Percentiles rank a stretch among this genome's conserved stretches.
Conservation (phyloP, 1,139 yeast species). For the Taiozyma sp. region DNA sequence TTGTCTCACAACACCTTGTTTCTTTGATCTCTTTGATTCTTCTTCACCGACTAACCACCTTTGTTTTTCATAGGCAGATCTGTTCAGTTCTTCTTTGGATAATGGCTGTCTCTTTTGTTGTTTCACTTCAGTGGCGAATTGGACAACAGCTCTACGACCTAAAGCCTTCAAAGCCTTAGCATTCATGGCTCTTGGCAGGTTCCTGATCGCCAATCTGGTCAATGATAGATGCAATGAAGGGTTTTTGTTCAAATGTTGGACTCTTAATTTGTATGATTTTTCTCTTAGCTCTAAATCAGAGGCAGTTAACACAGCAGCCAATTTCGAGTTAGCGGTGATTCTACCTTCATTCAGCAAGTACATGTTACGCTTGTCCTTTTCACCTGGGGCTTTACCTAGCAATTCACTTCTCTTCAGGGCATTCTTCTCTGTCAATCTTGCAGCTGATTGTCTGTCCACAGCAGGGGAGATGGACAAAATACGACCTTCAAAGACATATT, state of each 20-base stretch:
- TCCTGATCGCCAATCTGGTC: constrained; percentile 91
- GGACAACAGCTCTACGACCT: constrained; percentile 92
- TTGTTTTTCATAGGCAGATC: constrained; percentile 69
- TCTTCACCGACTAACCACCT: constrained; percentile 38
- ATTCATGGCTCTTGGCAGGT: constrained; percentile 88
- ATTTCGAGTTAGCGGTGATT: constrained; percentile 72
- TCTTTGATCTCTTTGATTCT: constrained; percentile 58
- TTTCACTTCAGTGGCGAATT: constrained; percentile 90
- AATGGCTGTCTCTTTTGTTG: constrained; percentile 74
- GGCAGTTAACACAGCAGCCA: constrained; percentile 63
- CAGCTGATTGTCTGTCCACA: constrained; percentile 86
- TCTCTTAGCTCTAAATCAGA: constrained; percentile 87
- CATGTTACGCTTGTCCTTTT: constrained; percentile 79
- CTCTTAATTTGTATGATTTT: constrained; percentile 80
- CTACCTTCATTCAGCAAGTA: constrained; percentile 93
- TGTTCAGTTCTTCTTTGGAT: constrained; percentile 80
- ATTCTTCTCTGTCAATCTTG: constrained; percentile 66
- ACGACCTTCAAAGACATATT: constrained; percentile 90
- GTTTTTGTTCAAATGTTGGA: constrained; percentile 84
- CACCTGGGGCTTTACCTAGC: constrained; percentile 76
- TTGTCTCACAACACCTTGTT: constrained; percentile 88
- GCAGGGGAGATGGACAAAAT: constrained; percentile 80
- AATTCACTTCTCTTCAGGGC: constrained; percentile 68
- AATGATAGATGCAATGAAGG: constrained; percentile 87
- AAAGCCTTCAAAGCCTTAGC: constrained; percentile 85